Conservation (phyloP, 805 yeast genomes). For the Cyberlindnera amylophila region DNA sequence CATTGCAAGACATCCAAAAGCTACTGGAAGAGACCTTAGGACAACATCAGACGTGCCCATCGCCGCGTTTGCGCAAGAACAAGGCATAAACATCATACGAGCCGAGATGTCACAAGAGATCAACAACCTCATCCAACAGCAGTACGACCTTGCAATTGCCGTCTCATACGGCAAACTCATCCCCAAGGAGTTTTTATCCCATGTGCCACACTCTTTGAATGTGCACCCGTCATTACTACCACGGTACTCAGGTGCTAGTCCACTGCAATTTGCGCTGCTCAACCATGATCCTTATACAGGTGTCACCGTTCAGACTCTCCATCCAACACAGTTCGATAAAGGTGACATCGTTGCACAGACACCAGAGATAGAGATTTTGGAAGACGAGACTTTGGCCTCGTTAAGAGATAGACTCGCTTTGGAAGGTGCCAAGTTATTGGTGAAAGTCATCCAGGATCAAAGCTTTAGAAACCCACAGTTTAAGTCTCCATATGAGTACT, state of each 20-base stretch:
- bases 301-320: slow-evolving; percentile 84
- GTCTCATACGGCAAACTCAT: slow-evolving; percentile 87
- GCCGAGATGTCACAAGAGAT: slow-evolving; percentile 50
- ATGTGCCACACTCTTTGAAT: slow-evolving; percentile 62
- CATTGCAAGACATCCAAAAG: slow-evolving; percentile 60
- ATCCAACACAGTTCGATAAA: slow-evolving; percentile 79
- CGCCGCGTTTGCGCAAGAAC: slow-evolving; percentile 34
- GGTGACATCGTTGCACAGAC: slow-evolving; percentile 70
- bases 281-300: slow-evolving; percentile 66
- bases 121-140: slow-evolving; percentile 21
- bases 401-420: slow-evolving; percentile 51
- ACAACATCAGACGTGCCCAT: slow-evolving; percentile 50
- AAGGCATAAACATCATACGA: slow-evolving; percentile 37
- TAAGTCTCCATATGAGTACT: slow-evolving; percentile 31
- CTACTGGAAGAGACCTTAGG: slow-evolving; percentile 55
- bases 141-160: slow-evolving; percentile 72
- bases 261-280: slow-evolving; percentile 75
- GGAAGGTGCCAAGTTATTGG: slow-evolving; percentile 59
- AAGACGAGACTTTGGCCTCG: slow-evolving; percentile 40
- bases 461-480: slow-evolving; percentile 24
- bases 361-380: slow-evolving; percentile 35
- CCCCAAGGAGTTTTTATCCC: slow-evolving; percentile 52
- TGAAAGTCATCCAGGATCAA: slow-evolving; percentile 36
- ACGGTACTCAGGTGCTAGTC: slow-evolving; percentile 80
- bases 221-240: slow-evolving; percentile 94